These are phyloP conservation scores for Triangularia verruculosa DNA, from an alignment of 2,329 filamentous ascomycete species.

Conservation along the genomic window DNA sequence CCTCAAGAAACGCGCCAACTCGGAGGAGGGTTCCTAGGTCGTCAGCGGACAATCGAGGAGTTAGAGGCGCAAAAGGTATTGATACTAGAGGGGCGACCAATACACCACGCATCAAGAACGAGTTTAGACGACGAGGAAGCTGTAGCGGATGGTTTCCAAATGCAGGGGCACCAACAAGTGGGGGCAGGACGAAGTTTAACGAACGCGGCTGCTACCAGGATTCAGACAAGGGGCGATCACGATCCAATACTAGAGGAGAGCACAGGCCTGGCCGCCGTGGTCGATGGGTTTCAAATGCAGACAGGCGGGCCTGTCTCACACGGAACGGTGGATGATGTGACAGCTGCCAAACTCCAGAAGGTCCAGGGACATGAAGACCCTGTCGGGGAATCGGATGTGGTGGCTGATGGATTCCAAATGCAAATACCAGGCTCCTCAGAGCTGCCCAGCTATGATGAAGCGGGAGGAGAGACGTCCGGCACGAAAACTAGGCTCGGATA, in stretches of 20 bases:
- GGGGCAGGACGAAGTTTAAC: not conserved
- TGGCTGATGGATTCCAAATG: slow-evolving; percentile 7
- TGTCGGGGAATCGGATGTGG: not conserved
- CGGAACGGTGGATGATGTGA: not conserved
- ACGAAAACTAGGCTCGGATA: not conserved
- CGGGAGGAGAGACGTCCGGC: not conserved
- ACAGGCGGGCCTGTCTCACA: not conserved
- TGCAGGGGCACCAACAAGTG: not conserved
- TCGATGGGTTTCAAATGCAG: not conserved
- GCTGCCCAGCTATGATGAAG: not conserved
- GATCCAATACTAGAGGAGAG: not conserved
- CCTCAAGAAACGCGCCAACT: not conserved
- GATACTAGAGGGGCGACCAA: not conserved
- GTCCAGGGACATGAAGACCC: not conserved
- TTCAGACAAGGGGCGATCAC: not conserved
- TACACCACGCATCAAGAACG: not conserved
- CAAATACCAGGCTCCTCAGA: not conserved
- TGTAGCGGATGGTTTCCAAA: not conserved
- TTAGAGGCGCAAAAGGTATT: not conserved
- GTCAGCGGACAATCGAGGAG: not conserved
- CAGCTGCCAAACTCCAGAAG: not conserved
- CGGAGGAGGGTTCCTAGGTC: not conserved
- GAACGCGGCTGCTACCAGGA: not conserved
- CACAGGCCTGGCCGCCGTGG: not conserved
- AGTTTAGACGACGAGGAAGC: not conserved